Conservation (phyloP, 345 rosid species). For the Boechera stricta region DNA sequence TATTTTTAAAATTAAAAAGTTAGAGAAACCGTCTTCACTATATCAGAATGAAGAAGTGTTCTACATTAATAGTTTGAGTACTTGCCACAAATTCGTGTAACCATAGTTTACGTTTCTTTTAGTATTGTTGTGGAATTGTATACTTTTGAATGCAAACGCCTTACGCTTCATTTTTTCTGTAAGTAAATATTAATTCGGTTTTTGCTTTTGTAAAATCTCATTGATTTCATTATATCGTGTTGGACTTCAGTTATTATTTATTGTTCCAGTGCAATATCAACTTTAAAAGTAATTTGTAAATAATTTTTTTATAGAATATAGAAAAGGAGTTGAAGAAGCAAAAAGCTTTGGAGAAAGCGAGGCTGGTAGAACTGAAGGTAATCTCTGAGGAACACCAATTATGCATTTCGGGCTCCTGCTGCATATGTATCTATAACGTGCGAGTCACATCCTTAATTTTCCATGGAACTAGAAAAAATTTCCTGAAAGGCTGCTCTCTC, state of each 20-base stretch:
- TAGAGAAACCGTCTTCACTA: not conserved
- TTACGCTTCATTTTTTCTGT: not conserved
- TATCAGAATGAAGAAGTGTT: constrained; percentile 5
- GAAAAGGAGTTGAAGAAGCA: constrained; percentile 86
- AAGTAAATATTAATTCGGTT: not conserved
- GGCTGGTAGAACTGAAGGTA: constrained; percentile 68
- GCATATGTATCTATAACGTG: not conserved
- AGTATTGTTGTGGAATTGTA: not conserved
- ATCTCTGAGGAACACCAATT: not conserved
- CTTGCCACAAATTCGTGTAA: not conserved
- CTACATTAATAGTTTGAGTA: not conserved
- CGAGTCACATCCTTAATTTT: not conserved
- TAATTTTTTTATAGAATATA: constrained; percentile 52
- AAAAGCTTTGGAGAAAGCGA: constrained; percentile 81
- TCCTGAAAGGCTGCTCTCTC: constrained; percentile 10
- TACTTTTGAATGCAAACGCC: not conserved
- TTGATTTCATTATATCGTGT: not conserved
- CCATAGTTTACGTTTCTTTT: constrained; percentile 6
- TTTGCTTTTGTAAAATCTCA: not conserved
- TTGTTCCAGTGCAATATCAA: not conserved
- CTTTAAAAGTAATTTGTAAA: not conserved
- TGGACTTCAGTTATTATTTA: not conserved
- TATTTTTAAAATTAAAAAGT: not conserved
- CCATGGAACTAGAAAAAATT: not conserved
- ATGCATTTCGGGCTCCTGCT: constrained; percentile 10